Evolutionary conservation across 2,329 filamentous ascomycete species (phyloP), one percentile per base, ranked within the genome.

Genomic region (Diplodia seriata): DNA sequence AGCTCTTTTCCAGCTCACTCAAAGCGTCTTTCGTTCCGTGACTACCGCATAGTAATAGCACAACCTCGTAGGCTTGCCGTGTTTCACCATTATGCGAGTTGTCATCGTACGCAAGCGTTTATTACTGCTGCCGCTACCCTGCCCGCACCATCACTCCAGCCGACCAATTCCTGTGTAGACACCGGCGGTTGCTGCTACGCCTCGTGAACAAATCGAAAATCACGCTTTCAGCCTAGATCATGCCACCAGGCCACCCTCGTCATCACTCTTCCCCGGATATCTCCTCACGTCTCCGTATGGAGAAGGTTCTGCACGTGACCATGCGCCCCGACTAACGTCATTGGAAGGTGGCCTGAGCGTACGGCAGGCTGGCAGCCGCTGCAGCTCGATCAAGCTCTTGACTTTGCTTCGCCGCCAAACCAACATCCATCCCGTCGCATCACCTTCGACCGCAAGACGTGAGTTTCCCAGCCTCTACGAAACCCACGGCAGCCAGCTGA

Each of bases 391-490:
- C 36, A 61, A 67, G 64, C 64, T 67, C 43, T 61, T 47, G 43
- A n/a, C 40, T 59, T 40, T 29, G 47, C 64, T 51, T 40, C 64
- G 62, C 54, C 53, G 55, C 66, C 66, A 40, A 67, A 71, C 71
- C 71, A 65, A 67, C 51, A 50, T 55, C 66, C 53, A 61, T 59
- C 67, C 66, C 57, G 55, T 61, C 67, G 69, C 70, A 68, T 67
- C 68, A 67, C 70, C 68, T n/a, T 69, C 68, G 57, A 69, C 69
- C 72, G 69, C 66, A 57, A 33, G 23, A 29, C 38, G 57, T 64
- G 33, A 51, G 15, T 11, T 14, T 18, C 43, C 15, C 31, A 72
- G 66, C 57, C 68, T 61, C 36, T 49, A 49, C 43, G 36, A 26
- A 55, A 29, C 11, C 12, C 23, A 4, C 15, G n/a, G 4, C 66